Evolutionary conservation across 139 green algal genomes (phyloP).

Genomic region (Coelastrella sp.): DNA sequence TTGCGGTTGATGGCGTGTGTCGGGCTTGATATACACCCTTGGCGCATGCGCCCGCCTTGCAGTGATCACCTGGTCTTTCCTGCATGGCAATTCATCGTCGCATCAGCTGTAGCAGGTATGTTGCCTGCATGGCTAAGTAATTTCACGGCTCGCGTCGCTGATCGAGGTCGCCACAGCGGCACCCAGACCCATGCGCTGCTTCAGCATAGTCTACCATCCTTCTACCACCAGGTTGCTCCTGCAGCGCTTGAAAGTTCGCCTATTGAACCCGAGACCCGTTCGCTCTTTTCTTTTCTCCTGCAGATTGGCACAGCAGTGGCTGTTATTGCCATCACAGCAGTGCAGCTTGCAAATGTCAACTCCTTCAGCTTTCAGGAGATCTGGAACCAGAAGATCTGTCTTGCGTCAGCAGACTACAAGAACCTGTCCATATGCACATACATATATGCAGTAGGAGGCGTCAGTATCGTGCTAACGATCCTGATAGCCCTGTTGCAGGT

Average conservation of each 20-base stretch:
- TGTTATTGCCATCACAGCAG: conserved; percentile 43
- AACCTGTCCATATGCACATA: conserved; percentile 38
- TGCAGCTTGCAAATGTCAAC: conserved; percentile 31
- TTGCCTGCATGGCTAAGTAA: too few species aligned
- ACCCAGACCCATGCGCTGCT: too few species aligned
- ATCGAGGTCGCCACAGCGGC: too few species aligned
- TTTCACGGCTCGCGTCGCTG: too few species aligned
- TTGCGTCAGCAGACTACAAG: conserved; percentile 7
- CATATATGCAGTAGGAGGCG: conserved; percentile 44
- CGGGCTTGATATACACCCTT: not conserved
- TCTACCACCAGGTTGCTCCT: too few species aligned
- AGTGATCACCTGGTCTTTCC: not conserved
- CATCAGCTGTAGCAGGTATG: too few species aligned
- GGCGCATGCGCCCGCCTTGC: not conserved
- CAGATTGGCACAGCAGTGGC: conserved; percentile 46
- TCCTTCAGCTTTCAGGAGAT: not conserved
- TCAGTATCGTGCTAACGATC: conserved; percentile 45
- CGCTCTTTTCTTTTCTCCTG: not conserved
- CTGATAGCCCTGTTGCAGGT: conserved; percentile 43
- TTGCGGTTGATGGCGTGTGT: too few species aligned
- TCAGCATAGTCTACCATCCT: too few species aligned
- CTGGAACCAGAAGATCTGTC: conserved; percentile 32
- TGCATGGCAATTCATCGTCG: too few species aligned
- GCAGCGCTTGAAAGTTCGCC: too few species aligned
- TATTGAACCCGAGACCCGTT: too few species aligned